Base-by-base conservation (phyloP, 1,284 basidiomycete genomes). In the Ceratobasidium sp. region DNA sequence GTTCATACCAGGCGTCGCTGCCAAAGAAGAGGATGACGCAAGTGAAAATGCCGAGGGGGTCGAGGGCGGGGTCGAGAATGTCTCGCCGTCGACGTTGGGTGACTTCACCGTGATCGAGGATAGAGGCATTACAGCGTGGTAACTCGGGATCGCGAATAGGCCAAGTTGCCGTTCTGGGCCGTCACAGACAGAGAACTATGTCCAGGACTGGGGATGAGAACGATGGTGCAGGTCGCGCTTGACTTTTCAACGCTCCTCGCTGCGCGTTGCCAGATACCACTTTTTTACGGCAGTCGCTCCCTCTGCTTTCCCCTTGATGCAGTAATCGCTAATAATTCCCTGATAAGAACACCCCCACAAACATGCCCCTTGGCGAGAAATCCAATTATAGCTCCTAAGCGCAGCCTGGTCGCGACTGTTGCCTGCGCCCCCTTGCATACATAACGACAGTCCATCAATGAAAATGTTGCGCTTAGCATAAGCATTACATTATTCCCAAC, bases 31-130 rank as follows among this genome's bases (percentile, higher is more conserved):
- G 44, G 64, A 38, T n/a, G 55, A 57, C 23, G 23, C 55, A 20
- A 23, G 16, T 57, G 55, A 8, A 66, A 66, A 66, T 16, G 64
- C 64, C 2, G 52, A 69, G 35, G 70, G 57, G 7, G 70, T 64
- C 20, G 70, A 50, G 23, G 70, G 70, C 27, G 59, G 70, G 50
- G 70, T 74, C 20, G 70, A 59, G 27, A 74, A 74, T 30, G 70
- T 64, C 50, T 62, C 69, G 54, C 35, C 33, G 20, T 60, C 69
- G 54, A n/a, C n/a, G n/a, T n/a, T 38, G 3, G 69, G 54, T 66
- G 64, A 66, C 64, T 66, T 46, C 23, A 50, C 30, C 20, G 44
- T 50, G 64, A 66, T 66, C 69, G 41, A 59, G 23, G 54, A 54
- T 55, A 23, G 69, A 69, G 67, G 50, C 67, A 67, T 67, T 52